Percentiles rank a stretch among this genome's conserved stretches.
phyloP scores from a whole-genome alignment of 75 land plant species.

The Pinus albicaulis region DNA sequence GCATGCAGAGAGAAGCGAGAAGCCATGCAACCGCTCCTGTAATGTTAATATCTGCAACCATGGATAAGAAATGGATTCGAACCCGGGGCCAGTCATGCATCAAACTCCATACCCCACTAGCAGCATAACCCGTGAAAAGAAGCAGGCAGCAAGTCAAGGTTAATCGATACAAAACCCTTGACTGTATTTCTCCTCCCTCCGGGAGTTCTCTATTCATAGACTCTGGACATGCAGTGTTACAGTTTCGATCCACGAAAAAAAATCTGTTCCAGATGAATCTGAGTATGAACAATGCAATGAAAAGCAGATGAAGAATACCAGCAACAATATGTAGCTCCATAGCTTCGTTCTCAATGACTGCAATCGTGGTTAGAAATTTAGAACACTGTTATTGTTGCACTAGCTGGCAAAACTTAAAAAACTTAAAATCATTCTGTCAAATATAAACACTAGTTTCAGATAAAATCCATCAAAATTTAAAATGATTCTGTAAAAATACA shows the following conservation, averaged over 20 bases:
- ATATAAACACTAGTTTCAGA: too few relatives aligned
- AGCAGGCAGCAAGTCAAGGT: slow-evolving; percentile 4
- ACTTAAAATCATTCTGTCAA: too few relatives aligned
- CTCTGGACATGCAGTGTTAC: background rate
- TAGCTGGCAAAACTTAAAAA: too few relatives aligned
- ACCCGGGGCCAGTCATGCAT: background rate
- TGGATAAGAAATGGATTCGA: background rate
- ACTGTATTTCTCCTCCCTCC: background rate
- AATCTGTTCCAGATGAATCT: background rate
- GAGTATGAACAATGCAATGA: background rate
- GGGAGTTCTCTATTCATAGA: background rate
- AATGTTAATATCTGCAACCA: background rate
- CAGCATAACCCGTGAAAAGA: slow-evolving; percentile 4
- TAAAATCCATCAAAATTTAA: too few relatives aligned
- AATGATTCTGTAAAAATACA: too few relatives aligned
- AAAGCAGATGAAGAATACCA: background rate
- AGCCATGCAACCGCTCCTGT: slow-evolving; percentile 1
- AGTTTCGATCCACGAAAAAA: background rate
- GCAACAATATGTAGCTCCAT: background rate
- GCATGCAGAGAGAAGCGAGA: background rate
- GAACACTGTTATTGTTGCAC: too few relatives aligned
- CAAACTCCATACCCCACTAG: background rate
- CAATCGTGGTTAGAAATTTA: too few relatives aligned
- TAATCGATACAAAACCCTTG: background rate
- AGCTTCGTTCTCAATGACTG: too few relatives aligned